These are phyloP conservation scores for Pharnaceum exiguum DNA, from an alignment of 148 eudicot genomes.

Conservation along the genomic window DNA sequence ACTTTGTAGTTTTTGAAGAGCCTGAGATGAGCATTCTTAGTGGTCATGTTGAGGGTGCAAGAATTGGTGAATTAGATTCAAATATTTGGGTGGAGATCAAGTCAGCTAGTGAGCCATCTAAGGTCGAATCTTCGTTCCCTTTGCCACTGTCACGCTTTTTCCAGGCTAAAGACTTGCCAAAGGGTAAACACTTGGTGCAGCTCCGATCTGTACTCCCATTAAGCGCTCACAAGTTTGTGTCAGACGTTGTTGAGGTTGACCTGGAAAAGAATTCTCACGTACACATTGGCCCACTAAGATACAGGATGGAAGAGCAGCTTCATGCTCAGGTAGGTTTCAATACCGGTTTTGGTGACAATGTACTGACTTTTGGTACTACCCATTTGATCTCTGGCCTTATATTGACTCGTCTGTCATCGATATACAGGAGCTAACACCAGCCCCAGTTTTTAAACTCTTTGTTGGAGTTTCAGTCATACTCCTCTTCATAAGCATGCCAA, in stretches of 20 bases:
- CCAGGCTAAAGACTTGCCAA: slow-evolving; percentile 85
- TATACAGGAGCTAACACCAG: slow-evolving; percentile 81
- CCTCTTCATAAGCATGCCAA: slow-evolving; percentile 79
- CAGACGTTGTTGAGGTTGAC: slow-evolving; percentile 87
- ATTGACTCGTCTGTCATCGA: no score
- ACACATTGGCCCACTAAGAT: slow-evolving; percentile 76
- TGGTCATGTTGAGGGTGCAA: slow-evolving; percentile 76
- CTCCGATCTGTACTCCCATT: slow-evolving; percentile 60
- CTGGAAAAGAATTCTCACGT: slow-evolving; percentile 54
- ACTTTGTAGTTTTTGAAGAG: slow-evolving; percentile 84
- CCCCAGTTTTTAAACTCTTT: slow-evolving; percentile 76
- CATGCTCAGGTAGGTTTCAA: slow-evolving; percentile 66
- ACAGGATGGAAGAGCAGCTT: slow-evolving; percentile 55
- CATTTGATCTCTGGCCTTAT: no score
- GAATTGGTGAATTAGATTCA: slow-evolving; percentile 51
- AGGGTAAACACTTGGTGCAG: slow-evolving; percentile 77
- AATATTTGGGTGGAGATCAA: slow-evolving; percentile 81
- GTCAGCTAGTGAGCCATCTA: slow-evolving; percentile 73
- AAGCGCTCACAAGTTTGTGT: slow-evolving; percentile 59
- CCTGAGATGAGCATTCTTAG: slow-evolving; percentile 80
- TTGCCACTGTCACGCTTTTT: slow-evolving; percentile 87
- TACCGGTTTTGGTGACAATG: neutral
- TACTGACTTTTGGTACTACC: neutral
- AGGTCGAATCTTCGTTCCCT: slow-evolving; percentile 65
- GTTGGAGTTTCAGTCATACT: slow-evolving; percentile 73